phyloP scores from a whole-genome alignment of 2,329 filamentous ascomycete genomes.

The Cercospora sesami region DNA sequence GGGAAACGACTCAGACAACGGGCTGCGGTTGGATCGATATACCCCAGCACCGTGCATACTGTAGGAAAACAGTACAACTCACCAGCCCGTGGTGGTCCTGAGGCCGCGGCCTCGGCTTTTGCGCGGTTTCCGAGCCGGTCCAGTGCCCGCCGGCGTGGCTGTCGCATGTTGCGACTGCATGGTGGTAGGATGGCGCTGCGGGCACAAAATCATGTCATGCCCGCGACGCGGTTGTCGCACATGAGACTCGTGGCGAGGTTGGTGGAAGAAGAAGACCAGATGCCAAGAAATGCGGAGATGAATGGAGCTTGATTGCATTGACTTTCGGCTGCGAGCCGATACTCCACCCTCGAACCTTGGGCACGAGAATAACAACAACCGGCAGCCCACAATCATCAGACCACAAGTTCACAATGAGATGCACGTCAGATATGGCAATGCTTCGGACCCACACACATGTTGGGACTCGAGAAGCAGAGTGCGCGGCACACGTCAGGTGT shows the following conservation, averaged over 20 bases:
- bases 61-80: background rate
- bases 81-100: slow-evolving; percentile 29
- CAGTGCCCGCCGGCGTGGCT: background rate
- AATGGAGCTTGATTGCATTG: background rate
- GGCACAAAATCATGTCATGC: background rate
- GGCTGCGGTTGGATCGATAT: too few relatives aligned
- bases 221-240: slow-evolving; percentile 10
- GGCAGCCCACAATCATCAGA: background rate
- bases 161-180: slow-evolving; percentile 2
- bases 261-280: background rate
- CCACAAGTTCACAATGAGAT: background rate
- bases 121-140: slow-evolving; percentile 31
- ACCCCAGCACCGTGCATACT: too few relatives aligned
- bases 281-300: slow-evolving; percentile 3
- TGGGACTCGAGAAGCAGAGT: background rate
- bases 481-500: background rate
- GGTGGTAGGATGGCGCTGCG: background rate
- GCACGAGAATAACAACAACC: background rate
- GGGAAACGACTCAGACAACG: too few relatives aligned
- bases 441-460: background rate
- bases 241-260: slow-evolving; percentile 10
- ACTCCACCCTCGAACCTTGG: background rate
- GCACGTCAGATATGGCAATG: background rate
- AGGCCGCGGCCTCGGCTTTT: slow-evolving; percentile 36
- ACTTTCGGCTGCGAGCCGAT: background rate